A percentile compares a stretch with the other conserved stretches of the same genome.
Conservation (phyloP, 352 stramenopile genomes). For the Globisporangium orthogonon region DNA sequence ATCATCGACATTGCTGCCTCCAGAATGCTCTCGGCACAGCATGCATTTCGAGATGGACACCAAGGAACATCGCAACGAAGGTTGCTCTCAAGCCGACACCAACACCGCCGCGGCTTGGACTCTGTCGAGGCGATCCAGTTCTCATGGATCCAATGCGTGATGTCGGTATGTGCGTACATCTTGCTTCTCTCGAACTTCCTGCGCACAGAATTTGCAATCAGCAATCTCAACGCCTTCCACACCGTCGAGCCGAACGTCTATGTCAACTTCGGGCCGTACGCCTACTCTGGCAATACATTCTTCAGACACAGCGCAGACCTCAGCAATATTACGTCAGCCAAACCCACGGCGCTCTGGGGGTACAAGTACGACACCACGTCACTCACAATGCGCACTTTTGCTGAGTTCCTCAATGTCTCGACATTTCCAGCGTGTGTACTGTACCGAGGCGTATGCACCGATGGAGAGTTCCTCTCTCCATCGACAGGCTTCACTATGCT, state of each 20-base stretch:
- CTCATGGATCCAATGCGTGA: no score
- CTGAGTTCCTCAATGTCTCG: slow-evolving; percentile 3
- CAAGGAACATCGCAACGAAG: no score
- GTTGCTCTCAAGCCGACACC: no score
- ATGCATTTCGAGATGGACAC: no score
- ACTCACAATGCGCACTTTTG: slow-evolving; percentile 6
- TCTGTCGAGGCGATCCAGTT: no score
- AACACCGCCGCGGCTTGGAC: no score
- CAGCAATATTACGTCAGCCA: neutral
- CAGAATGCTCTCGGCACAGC: no score
- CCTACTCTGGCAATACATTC: slow-evolving; percentile 9
- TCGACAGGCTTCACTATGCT: slow-evolving; percentile 5
- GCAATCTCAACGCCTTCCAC: no score
- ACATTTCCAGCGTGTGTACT: slow-evolving; percentile 7
- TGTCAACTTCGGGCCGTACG: slow-evolving; percentile 11
- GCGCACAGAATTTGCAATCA: no score
- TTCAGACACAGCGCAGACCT: neutral
- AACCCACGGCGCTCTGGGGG: slow-evolving; percentile 2
- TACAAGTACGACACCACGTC: slow-evolving; percentile 17
- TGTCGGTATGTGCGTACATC: no score
- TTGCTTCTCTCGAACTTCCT: no score
- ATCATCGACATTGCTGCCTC: no score
- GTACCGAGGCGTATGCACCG: slow-evolving; percentile 4
- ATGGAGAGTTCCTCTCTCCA: neutral
- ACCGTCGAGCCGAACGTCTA: slow-evolving; percentile 6